Evolutionary conservation across 495 filamentous ascomycete species (phyloP).

Genomic region (Annulohypoxylon bovei): DNA sequence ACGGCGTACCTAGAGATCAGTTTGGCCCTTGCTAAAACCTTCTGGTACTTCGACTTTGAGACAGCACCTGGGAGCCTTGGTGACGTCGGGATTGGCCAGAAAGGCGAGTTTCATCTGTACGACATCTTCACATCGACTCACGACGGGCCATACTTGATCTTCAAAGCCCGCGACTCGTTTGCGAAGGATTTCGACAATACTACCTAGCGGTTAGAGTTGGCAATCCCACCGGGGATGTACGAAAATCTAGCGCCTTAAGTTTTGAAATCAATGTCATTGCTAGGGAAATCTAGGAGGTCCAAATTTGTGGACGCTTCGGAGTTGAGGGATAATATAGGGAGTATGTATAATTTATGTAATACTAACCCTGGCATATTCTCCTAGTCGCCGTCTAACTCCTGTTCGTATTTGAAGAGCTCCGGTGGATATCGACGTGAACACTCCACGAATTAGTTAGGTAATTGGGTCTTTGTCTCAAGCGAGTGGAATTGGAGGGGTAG

Average conservation of each 20-base stretch:
- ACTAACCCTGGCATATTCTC: background rate
- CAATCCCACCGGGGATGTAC: too few species aligned
- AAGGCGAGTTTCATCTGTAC: conserved; percentile 51
- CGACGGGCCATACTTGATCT: conserved; percentile 30
- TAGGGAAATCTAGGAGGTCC: too few species aligned
- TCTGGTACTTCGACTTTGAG: conserved; percentile 51
- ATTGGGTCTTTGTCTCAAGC: background rate
- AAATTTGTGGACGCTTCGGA: background rate
- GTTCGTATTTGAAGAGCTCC: background rate
- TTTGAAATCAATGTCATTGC: background rate
- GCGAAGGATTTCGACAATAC: background rate
- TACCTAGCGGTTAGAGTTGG: background rate
- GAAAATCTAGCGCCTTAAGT: background rate
- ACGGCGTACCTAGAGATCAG: conserved; percentile 56
- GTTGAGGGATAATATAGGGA: background rate
- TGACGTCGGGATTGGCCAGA: conserved; percentile 19
- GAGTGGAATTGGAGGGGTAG: background rate
- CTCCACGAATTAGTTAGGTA: background rate
- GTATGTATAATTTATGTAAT: background rate
- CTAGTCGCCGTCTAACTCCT: background rate
- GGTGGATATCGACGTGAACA: background rate
- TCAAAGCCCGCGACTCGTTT: conserved; percentile 24
- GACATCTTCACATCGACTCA: conserved; percentile 43
- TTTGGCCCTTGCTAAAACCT: conserved; percentile 43
- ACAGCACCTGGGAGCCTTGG: conserved; percentile 29